Evolutionary conservation across 2,329 filamentous ascomycete species (phyloP).

Genomic region (Westerdykella sp.): DNA sequence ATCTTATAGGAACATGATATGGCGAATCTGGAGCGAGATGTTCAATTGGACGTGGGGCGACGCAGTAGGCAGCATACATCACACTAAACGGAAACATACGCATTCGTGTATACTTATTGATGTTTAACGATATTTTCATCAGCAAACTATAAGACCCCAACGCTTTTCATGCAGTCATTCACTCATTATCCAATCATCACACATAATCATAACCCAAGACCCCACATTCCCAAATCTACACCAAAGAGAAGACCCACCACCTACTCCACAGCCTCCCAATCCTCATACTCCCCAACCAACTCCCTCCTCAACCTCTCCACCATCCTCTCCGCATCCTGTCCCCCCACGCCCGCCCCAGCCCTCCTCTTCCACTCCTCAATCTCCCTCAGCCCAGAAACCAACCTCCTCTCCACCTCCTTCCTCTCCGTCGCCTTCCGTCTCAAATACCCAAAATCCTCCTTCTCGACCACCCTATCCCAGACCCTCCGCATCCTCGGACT

Average conservation of each 20-base stretch:
- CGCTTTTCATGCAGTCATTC: no score
- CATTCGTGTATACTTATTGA: no score
- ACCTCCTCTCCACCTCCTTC: conserved; percentile 24
- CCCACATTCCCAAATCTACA: no score
- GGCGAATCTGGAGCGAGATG: no score
- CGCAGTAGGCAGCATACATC: no score
- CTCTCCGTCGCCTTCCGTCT: conserved; percentile 53
- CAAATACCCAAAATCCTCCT: conserved; percentile 62
- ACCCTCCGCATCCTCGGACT: conserved; percentile 70
- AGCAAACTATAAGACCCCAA: no score
- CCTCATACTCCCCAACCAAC: conserved; percentile 18
- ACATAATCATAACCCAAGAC: no score
- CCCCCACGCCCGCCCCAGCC: conserved; percentile 9
- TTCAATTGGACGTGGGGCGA: no score
- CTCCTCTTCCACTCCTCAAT: conserved; percentile 18
- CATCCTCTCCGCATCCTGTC: conserved; percentile 10
- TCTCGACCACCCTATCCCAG: conserved; percentile 61
- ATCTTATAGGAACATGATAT: no score
- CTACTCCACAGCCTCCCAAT: conserved; percentile 31
- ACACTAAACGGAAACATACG: no score
- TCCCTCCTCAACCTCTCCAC: conserved; percentile 23
- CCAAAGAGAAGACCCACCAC: neutral
- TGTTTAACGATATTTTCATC: no score
- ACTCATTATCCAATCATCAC: no score
- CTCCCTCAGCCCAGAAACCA: conserved; percentile 43